A percentile compares a stretch with the other conserved stretches of the same genome.
phyloP scores from a whole-genome alignment of 805 yeast species.

The Hanseniaspora singularis region DNA sequence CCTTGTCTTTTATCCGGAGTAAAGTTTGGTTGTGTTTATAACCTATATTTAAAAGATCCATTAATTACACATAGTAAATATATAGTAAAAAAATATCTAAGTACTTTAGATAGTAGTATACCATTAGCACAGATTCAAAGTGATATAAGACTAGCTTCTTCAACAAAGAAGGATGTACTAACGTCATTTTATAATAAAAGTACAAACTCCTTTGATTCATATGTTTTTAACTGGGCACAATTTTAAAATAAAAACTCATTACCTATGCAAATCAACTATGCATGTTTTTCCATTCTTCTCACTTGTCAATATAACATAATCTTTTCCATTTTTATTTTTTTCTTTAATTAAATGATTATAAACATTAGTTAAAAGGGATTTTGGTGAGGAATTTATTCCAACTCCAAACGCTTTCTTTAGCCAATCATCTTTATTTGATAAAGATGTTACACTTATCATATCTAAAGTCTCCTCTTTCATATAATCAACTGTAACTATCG shows the following conservation, averaged over 20 bases:
- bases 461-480: conserved; percentile 72
- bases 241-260: conserved; percentile 14
- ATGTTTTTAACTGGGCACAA: conserved; percentile 9
- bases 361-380: conserved; percentile 66
- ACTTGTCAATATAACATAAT: conserved; percentile 66
- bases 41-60: conserved; percentile 11
- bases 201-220: neutral
- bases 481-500: conserved; percentile 67
- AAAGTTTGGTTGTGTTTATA: conserved; percentile 7
- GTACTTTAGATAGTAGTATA: neutral
- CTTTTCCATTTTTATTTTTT: conserved; percentile 47
- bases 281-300: conserved; percentile 64
- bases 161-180: conserved; percentile 10
- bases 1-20: conserved; percentile 10
- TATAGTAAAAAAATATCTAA: conserved; percentile 4
- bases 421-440: conserved; percentile 67
- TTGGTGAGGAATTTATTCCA: conserved; percentile 62
- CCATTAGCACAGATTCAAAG: conserved; percentile 9
- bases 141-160: conserved; percentile 10
- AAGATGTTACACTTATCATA: conserved; percentile 64
- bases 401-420: conserved; percentile 66
- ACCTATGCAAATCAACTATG: conserved; percentile 54
- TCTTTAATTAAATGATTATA: conserved; percentile 66
- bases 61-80: conserved; percentile 8
- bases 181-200: neutral